A percentile compares a stretch with the other conserved stretches of the same genome.
Evolutionary conservation across 2,329 filamentous ascomycete species (phyloP).

Genomic region (Exophiala alcalophila): DNA sequence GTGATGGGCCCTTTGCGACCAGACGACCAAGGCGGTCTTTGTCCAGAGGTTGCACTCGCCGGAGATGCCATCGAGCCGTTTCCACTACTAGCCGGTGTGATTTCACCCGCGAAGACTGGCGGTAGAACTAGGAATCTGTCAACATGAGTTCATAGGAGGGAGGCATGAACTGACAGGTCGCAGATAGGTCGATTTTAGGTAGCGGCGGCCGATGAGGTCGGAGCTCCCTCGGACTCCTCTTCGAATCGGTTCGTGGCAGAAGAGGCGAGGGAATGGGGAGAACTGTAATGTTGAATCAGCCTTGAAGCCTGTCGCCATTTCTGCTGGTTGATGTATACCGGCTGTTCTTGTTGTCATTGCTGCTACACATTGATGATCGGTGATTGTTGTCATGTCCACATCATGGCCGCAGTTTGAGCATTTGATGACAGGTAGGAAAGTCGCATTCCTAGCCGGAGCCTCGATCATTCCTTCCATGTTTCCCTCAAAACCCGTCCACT

Average conservation of each 20-base stretch:
- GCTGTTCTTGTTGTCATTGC: slow-evolving; percentile 31
- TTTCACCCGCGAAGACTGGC: slow-evolving; percentile 38
- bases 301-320: no score
- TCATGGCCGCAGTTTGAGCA: slow-evolving; percentile 75
- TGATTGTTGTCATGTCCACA: slow-evolving; percentile 81
- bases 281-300: no score
- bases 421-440: slow-evolving; percentile 79
- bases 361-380: slow-evolving; percentile 71
- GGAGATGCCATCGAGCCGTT: slow-evolving; percentile 64
- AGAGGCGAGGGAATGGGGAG: slow-evolving; percentile 16
- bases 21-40: slow-evolving; percentile 42
- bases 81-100: slow-evolving; percentile 63
- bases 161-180: slow-evolving; percentile 18
- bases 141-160: neutral
- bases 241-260: slow-evolving; percentile 19
- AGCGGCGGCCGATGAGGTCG: slow-evolving; percentile 18
- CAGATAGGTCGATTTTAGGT: slow-evolving; percentile 24
- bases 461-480: slow-evolving; percentile 28
- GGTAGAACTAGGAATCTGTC: slow-evolving; percentile 11
- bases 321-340: slow-evolving; percentile 38
- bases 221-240: slow-evolving; percentile 12
- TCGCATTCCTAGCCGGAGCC: slow-evolving; percentile 52
- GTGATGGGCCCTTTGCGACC: slow-evolving; percentile 42
- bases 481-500: slow-evolving; percentile 10
- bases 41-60: slow-evolving; percentile 52